Conservation (phyloP, 1,139 yeast species). For the Spathaspora sp. region DNA sequence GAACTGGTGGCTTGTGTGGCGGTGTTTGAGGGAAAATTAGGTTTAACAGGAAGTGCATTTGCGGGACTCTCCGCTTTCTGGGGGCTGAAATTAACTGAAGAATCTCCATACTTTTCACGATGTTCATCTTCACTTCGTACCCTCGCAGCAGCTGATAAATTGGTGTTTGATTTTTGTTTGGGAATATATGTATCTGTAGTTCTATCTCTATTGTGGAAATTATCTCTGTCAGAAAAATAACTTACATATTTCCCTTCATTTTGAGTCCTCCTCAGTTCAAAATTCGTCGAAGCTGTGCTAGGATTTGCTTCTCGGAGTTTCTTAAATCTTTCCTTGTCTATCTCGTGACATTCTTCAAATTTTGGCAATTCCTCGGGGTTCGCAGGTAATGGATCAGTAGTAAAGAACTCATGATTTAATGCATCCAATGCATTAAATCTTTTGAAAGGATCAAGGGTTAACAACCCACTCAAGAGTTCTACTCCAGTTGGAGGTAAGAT, state of each 20-base stretch:
- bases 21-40: slow-evolving; percentile 4
- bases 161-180: neutral
- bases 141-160: slow-evolving; percentile 2
- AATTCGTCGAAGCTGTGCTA: neutral
- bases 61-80: neutral
- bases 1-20: neutral
- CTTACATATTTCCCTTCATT: neutral
- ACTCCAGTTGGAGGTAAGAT: slow-evolving; percentile 34
- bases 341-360: slow-evolving; percentile 87
- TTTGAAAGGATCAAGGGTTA: slow-evolving; percentile 65
- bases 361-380: slow-evolving; percentile 56
- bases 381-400: slow-evolving; percentile 61
- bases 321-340: slow-evolving; percentile 68
- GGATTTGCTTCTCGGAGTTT: slow-evolving; percentile 14
- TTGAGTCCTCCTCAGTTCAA: neutral
- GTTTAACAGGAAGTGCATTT: slow-evolving; percentile 4
- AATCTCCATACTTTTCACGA: neutral
- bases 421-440: slow-evolving; percentile 83
- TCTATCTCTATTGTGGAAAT: neutral
- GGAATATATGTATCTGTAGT: slow-evolving; percentile 7
- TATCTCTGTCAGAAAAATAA: neutral
- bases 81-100: neutral
- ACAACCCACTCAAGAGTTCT: slow-evolving; percentile 52
- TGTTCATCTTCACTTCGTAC: neutral
- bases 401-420: slow-evolving; percentile 66